A percentile compares a stretch with the other conserved stretches of the same genome.
Evolutionary conservation across 164 flowering plant species (phyloP).

Genomic region (Cinnamomum chago): DNA sequence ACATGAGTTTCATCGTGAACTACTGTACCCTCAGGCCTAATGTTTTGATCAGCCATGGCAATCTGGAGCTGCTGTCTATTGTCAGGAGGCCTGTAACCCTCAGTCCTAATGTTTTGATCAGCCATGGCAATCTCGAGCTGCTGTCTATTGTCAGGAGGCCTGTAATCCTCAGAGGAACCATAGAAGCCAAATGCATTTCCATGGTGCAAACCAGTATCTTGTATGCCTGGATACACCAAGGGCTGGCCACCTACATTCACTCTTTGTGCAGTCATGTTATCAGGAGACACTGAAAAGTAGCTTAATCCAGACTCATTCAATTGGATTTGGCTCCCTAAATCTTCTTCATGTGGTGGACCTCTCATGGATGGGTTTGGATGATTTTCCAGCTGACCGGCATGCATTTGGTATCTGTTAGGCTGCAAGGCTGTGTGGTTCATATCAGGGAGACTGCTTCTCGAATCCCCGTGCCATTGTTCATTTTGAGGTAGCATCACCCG

Average conservation of each 20-base stretch:
- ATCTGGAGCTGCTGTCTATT: constrained; percentile 28
- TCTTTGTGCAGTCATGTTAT: constrained; percentile 30
- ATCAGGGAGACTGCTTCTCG: constrained; percentile 34
- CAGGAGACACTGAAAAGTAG: constrained; percentile 28
- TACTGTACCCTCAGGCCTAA: constrained; percentile 25
- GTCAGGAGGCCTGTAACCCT: constrained; percentile 24
- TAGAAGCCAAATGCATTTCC: constrained; percentile 24
- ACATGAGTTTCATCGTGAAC: constrained; percentile 10
- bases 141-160: constrained; percentile 21
- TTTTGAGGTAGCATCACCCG: constrained; percentile 9
- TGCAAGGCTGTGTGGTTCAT: constrained; percentile 30
- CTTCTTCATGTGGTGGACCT: constrained; percentile 26
- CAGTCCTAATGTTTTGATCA: constrained; percentile 22
- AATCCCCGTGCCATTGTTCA: constrained; percentile 22
- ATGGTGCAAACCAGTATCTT: constrained; percentile 30
- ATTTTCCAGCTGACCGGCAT: constrained; percentile 29
- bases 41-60: constrained; percentile 22
- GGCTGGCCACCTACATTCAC: constrained; percentile 44
- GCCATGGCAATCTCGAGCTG: constrained; percentile 24
- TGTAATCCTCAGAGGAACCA: constrained; percentile 27
- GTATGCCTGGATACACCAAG: constrained; percentile 30
- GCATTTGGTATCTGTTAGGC: constrained; percentile 19
- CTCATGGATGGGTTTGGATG: constrained; percentile 14
- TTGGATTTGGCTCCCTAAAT: constrained; percentile 21
- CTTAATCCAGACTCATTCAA: constrained; percentile 23